Conservation (phyloP, 768 basidiomycete genomes). For the Tulasnella sp. region DNA sequence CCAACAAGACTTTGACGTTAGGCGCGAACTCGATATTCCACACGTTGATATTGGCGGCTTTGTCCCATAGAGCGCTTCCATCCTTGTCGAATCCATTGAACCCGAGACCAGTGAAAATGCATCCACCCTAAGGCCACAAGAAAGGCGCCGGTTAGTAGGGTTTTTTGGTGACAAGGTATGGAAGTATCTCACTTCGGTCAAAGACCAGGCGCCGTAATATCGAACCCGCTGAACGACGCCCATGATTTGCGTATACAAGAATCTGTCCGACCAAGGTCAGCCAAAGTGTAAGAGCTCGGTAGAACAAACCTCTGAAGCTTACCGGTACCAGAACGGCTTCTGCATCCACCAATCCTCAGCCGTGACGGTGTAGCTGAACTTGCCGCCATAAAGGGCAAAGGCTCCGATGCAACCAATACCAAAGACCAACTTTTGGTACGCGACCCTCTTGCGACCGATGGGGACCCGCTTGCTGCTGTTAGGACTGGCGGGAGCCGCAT, state of each 20-base stretch:
- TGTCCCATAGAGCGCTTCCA: slow-evolving; percentile 77
- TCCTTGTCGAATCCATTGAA: slow-evolving; percentile 75
- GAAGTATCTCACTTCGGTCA: slow-evolving; percentile 65
- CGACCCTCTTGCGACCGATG: slow-evolving; percentile 80
- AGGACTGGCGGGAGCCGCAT: slow-evolving; percentile 34
- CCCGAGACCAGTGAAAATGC: slow-evolving; percentile 88
- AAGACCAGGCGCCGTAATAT: slow-evolving; percentile 92
- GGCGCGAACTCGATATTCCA: slow-evolving; percentile 74
- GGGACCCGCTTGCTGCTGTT: slow-evolving; percentile 50
- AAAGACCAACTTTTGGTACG: slow-evolving; percentile 71
- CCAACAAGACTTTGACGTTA: slow-evolving; percentile 85
- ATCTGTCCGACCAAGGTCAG: slow-evolving; percentile 44
- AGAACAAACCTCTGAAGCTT: slow-evolving; percentile 22
- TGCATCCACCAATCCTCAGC: slow-evolving; percentile 56
- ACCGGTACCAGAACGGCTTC: slow-evolving; percentile 45
- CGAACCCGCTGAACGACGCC: slow-evolving; percentile 83
- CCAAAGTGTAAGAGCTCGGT: neutral
- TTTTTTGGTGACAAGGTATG: neutral
- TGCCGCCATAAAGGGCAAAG: slow-evolving; percentile 62
- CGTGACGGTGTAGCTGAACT: slow-evolving; percentile 55
- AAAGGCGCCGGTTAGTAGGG: neutral
- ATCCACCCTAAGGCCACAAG: slow-evolving; percentile 60
- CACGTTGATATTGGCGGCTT: slow-evolving; percentile 84
- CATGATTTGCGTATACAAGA: slow-evolving; percentile 58
- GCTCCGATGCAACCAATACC: slow-evolving; percentile 73